A percentile compares a stretch with the other conserved stretches of the same genome.
Conservation (phyloP, 1,284 basidiomycete genomes). For the Cryptococcus deneoformans region DNA sequence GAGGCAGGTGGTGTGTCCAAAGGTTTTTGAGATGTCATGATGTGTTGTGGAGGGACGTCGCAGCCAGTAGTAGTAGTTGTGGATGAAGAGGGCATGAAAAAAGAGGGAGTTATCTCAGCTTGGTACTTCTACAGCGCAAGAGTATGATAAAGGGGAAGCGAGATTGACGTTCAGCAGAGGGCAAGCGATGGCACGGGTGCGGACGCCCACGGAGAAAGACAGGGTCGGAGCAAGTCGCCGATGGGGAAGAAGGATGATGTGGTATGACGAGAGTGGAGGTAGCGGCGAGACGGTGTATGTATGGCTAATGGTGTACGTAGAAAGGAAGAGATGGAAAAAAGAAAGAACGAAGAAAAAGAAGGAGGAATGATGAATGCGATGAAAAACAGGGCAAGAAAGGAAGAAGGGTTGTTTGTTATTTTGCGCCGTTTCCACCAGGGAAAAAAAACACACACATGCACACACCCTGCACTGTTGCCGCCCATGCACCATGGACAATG, state of each 20-base stretch:
- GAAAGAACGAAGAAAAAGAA: neutral
- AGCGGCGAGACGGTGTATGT: neutral
- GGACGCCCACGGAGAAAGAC: neutral
- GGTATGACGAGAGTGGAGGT: neutral
- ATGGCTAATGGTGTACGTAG: neutral
- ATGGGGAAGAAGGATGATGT: neutral
- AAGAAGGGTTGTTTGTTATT: too few species aligned
- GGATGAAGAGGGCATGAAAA: slow-evolving; percentile 5
- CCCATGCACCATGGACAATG: too few species aligned
- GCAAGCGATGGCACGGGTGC: neutral
- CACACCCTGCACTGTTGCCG: too few species aligned
- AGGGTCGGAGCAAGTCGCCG: slow-evolving; percentile 12
- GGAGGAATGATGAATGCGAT: neutral
- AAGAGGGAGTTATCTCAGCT: too few species aligned
- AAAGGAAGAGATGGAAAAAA: neutral
- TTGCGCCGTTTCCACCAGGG: neutral
- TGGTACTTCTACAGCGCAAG: neutral
- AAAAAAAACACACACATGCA: neutral
- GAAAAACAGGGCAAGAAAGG: neutral
- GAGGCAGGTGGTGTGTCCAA: slow-evolving; percentile 22
- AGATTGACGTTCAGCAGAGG: too few species aligned
- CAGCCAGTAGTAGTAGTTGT: slow-evolving; percentile 1
- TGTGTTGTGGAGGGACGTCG: slow-evolving; percentile 1
- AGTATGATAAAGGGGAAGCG: neutral
- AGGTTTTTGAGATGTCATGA: slow-evolving; percentile 11